Conservation (phyloP, 805 yeast genomes). For the Lachancea meyersii region DNA sequence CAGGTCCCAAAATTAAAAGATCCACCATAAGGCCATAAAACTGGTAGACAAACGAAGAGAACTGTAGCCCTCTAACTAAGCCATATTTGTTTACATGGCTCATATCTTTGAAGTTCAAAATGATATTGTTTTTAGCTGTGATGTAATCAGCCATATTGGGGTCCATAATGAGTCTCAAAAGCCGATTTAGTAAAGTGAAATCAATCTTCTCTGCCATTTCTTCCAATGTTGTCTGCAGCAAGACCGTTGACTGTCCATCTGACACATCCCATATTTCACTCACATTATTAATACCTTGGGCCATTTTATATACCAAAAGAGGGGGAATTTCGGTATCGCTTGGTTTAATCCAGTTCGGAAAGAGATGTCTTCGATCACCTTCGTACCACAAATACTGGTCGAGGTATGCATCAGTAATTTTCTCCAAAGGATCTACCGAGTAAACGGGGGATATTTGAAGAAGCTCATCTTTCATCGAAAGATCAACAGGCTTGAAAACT, state of each 20-base stretch:
- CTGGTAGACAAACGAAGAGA: constrained; percentile 83
- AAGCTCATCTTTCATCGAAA: constrained; percentile 89
- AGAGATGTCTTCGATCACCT: constrained; percentile 75
- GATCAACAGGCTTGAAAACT: constrained; percentile 79
- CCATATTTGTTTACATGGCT: constrained; percentile 87
- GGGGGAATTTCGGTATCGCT: constrained; percentile 93
- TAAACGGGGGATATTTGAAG: constrained; percentile 81
- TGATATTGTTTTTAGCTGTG: constrained; percentile 82
- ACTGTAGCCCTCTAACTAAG: constrained; percentile 79
- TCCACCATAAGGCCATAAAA: constrained; percentile 85
- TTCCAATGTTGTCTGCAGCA: constrained; percentile 69
- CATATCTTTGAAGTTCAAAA: constrained; percentile 87
- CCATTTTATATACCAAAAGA: constrained; percentile 84
- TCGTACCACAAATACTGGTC: constrained; percentile 97
- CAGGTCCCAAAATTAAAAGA: constrained; percentile 73
- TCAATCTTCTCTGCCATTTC: constrained; percentile 82
- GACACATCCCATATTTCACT: constrained; percentile 71
- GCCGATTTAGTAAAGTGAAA: constrained; percentile 74
- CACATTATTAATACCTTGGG: constrained; percentile 80
- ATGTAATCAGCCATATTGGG: constrained; percentile 92
- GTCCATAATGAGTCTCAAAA: constrained; percentile 75
- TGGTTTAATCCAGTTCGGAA: constrained; percentile 97
- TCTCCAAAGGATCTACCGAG: constrained; percentile 84
- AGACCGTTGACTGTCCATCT: constrained; percentile 71
- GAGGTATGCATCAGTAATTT: constrained; percentile 90